These are phyloP conservation scores for Neonectria punicea DNA, from an alignment of 2,329 filamentous ascomycete genomes.

Conservation along the genomic window DNA sequence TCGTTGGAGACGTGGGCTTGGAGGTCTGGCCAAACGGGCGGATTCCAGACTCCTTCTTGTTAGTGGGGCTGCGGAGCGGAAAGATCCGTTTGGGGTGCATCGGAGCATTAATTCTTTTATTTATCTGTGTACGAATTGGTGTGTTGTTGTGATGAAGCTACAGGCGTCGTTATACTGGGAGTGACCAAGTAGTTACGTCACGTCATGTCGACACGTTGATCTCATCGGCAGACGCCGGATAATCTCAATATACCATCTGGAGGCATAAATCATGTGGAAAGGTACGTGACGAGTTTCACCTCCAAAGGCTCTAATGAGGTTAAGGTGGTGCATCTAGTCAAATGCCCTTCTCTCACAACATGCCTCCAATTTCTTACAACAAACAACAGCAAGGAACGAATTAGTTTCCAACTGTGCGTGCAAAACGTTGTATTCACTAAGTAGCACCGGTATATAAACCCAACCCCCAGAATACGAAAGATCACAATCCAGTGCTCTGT, in stretches of 20 bases:
- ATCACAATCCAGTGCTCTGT: too few relatives aligned
- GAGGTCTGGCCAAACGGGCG: neutral
- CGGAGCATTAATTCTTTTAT: neutral
- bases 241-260: too few relatives aligned
- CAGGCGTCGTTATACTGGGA: too few relatives aligned
- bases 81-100: neutral
- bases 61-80: too few relatives aligned
- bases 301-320: too few relatives aligned
- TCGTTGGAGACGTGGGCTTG: neutral
- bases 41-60: neutral
- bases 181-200: too few relatives aligned
- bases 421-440: neutral
- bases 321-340: too few relatives aligned
- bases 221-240: too few relatives aligned
- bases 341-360: too few relatives aligned
- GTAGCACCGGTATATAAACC: neutral
- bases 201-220: too few relatives aligned
- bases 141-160: neutral
- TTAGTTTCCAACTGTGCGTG: neutral
- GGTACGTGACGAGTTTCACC: too few relatives aligned
- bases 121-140: neutral
- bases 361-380: neutral
- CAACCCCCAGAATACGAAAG: constrained; percentile 38
- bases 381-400: neutral
- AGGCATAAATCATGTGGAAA: too few relatives aligned